phyloP scores from a whole-genome alignment of 208 protist species.

The Leishmania gerbilli region DNA sequence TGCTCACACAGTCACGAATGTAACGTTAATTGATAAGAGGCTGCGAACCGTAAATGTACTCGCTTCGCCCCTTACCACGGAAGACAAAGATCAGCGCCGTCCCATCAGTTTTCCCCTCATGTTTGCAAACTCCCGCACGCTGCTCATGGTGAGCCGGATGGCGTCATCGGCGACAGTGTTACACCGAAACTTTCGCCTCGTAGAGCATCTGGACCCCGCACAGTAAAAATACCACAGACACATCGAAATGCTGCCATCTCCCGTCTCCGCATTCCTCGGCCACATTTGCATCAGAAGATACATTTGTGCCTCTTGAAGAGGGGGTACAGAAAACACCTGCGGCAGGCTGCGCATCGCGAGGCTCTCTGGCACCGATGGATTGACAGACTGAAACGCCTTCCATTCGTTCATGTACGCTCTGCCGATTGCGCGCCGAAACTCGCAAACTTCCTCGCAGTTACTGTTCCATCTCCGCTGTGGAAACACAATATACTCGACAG shows the following conservation, averaged over 20 bases:
- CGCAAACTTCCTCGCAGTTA: conserved; percentile 36
- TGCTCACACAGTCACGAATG: conserved; percentile 57
- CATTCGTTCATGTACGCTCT: conserved; percentile 51
- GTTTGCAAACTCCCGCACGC: conserved; percentile 31
- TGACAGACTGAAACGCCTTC: conserved; percentile 43
- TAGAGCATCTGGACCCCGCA: conserved; percentile 43
- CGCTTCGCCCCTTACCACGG: conserved; percentile 55
- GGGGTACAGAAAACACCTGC: conserved; percentile 40
- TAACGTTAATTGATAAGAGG: conserved; percentile 60
- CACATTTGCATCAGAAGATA: conserved; percentile 41
- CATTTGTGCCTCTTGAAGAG: conserved; percentile 43
- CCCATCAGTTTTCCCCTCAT: conserved; percentile 22
- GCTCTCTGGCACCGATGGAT: conserved; percentile 32
- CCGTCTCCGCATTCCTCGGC: conserved; percentile 16
- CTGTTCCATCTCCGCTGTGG: conserved; percentile 39
- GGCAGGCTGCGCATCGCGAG: conserved; percentile 52
- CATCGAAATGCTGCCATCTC: conserved; percentile 36
- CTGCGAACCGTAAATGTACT: conserved; percentile 64
- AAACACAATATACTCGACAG: conserved; percentile 50
- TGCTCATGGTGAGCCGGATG: conserved; percentile 39
- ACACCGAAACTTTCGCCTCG: conserved; percentile 50
- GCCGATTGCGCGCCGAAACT: conserved; percentile 43
- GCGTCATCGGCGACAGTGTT: conserved; percentile 52
- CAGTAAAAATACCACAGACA: conserved; percentile 56
- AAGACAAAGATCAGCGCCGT: conserved; percentile 46